Evolutionary conservation across 2,329 filamentous ascomycete species (phyloP), one percentile per base, ranked within the genome.

Genomic region (Apiospora malaysiana): DNA sequence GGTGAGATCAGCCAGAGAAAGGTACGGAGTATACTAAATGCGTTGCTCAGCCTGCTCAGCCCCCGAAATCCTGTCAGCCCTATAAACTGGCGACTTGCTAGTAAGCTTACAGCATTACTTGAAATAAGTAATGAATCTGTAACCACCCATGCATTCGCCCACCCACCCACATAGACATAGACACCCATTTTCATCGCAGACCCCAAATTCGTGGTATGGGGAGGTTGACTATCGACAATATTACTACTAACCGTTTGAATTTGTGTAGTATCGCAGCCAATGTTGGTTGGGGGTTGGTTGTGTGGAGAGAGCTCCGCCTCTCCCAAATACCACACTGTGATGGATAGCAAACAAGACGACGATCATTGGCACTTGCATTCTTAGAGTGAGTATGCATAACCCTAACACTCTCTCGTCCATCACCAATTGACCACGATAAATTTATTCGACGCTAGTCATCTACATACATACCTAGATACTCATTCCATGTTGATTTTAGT

Each of bases 241-340:
- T 59, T 59, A 16, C 16, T 8, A 32, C 51, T 32, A 18, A n/a
- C 27, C 18, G 51, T 21, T 21, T 37, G 51, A 59, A 10, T 27
- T 59, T 59, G 51, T 59, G 51, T 59, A 59, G 51, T 12, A 59
- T 59, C 51, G 51, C 7, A 59, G 32, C 51, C 25, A 32, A 27
- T 21, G 51, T 59, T 37, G 51, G 27, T 37, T 32, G 25, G 42
- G 42, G 42, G 42, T 45, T 45, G 42, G 42, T 45, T 59, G 51
- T 32, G 47, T 59, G 51, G 27, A 27, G 27, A 59, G 51, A 18
- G 49, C 27, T 59, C 16, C 51, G 27, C 51, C 27, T 21, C 16
- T 25, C 27, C 51, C 51, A 59, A 59, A 59, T 59, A 59, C 51
- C 8, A 59, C 51, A 37, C 12, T n/a, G 51, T 12, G 27, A 32